Evolutionary conservation across 148 eudicot species (phyloP).

Genomic region (Tetragonia tetragonoides): DNA sequence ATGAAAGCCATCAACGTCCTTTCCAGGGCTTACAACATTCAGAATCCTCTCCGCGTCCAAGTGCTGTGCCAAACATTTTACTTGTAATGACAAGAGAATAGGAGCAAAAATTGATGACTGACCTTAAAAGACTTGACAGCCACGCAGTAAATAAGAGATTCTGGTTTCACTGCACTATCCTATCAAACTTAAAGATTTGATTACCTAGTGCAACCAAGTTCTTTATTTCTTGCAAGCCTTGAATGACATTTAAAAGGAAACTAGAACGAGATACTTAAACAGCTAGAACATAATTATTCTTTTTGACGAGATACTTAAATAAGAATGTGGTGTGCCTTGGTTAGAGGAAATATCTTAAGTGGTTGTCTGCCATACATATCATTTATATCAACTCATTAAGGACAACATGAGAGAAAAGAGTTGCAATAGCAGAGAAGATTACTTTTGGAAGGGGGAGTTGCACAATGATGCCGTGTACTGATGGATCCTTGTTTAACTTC

Average conservation of each 20-base stretch:
- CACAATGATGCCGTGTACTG: constrained; percentile 51
- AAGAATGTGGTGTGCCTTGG: neutral
- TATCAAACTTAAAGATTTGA: neutral
- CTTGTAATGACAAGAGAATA: constrained; percentile 7
- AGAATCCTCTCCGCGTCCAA: constrained; percentile 46
- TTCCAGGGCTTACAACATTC: constrained; percentile 42
- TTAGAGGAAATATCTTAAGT: neutral
- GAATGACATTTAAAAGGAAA: neutral
- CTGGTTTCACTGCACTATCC: neutral
- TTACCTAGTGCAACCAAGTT: neutral
- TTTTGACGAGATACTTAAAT: neutral
- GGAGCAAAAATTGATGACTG: neutral
- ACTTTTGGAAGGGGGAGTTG: constrained; percentile 59
- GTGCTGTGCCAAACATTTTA: constrained; percentile 37
- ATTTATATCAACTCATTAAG: neutral
- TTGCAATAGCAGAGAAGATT: constrained; percentile 18
- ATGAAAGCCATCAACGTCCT: constrained; percentile 66
- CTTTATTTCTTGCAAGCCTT: no score
- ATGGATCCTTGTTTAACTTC: constrained; percentile 37
- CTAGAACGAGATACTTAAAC: neutral
- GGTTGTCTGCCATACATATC: neutral
- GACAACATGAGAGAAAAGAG: neutral
- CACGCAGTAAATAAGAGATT: neutral
- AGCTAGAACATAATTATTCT: neutral
- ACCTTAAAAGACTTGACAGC: neutral